phyloP scores from a whole-genome alignment of 2,329 filamentous ascomycete genomes.

The Hypoxylon sp. region DNA sequence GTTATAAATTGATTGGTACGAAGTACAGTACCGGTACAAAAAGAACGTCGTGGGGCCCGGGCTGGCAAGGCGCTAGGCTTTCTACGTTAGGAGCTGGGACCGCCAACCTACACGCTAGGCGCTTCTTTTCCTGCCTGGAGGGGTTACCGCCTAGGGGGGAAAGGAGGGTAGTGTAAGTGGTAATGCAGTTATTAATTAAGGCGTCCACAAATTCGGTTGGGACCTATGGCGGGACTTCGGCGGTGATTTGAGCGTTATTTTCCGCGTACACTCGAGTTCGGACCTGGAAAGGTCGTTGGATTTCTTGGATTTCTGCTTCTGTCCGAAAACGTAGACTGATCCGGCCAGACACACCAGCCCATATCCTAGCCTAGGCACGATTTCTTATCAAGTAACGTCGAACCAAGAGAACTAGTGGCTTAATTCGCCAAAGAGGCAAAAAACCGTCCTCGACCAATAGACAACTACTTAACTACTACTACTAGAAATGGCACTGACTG shows the following conservation, averaged over 20 bases:
- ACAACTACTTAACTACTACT: conserved; percentile 17
- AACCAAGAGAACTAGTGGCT: conserved; percentile 25
- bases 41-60: background rate
- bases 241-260: conserved; percentile 40
- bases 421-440: conserved; percentile 24
- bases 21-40: conserved; percentile 24
- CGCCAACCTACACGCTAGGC: background rate
- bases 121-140: background rate
- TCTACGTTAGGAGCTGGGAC: conserved; percentile 12
- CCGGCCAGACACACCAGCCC: conserved; percentile 38
- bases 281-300: conserved; percentile 15
- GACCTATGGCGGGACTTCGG: conserved; percentile 40
- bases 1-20: conserved; percentile 42
- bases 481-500: conserved; percentile 15
- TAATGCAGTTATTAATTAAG: conserved; percentile 23
- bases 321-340: conserved; percentile 38
- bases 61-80: conserved; percentile 18
- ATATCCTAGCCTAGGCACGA: conserved; percentile 35
- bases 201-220: conserved; percentile 31
- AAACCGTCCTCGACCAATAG: conserved; percentile 24
- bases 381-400: conserved; percentile 9
- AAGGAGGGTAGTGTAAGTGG: conserved; percentile 10
- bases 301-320: conserved; percentile 24
- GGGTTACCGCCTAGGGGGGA: conserved; percentile 12
- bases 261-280: conserved; percentile 27